Evolutionary conservation across 169 alveolate genomes (phyloP).

Genomic region (Cryptosporidium ryanae): DNA sequence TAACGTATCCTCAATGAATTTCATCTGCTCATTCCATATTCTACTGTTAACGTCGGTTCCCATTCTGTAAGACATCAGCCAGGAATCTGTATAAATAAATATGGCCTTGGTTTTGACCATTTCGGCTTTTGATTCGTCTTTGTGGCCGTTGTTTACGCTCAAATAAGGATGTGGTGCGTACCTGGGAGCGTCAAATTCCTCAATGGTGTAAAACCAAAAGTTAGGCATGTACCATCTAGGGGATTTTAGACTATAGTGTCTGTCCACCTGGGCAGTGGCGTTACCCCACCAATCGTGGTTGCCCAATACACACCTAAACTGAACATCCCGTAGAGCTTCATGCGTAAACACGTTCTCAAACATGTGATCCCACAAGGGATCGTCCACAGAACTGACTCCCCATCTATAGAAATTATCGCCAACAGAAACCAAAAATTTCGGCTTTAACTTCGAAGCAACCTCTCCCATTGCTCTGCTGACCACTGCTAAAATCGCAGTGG

Average conservation of each 20-base stretch:
- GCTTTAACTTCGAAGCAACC: constrained; percentile 28
- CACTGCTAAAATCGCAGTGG: constrained; percentile 53
- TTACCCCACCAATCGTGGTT: constrained; percentile 76
- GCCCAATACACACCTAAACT: constrained; percentile 68
- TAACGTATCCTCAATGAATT: constrained; percentile 85
- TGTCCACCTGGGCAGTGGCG: constrained; percentile 69
- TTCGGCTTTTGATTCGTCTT: neutral
- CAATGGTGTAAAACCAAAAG: constrained; percentile 88
- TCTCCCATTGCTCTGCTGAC: constrained; percentile 72
- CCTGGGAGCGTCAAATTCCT: constrained; percentile 51
- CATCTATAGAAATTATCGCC: constrained; percentile 72
- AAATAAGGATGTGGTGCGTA: constrained; percentile 76
- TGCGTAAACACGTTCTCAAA: constrained; percentile 57
- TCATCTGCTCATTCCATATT: constrained; percentile 87
- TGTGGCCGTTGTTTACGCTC: constrained; percentile 17
- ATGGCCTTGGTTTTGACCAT: constrained; percentile 47
- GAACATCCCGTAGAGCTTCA: constrained; percentile 42
- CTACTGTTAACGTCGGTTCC: constrained; percentile 82
- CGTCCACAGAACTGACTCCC: constrained; percentile 74
- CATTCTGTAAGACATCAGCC: constrained; percentile 87
- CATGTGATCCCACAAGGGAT: constrained; percentile 69
- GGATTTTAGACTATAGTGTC: constrained; percentile 59
- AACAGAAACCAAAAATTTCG: constrained; percentile 42
- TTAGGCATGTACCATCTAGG: constrained; percentile 92
- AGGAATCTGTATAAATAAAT: constrained; percentile 88